Conservation (phyloP, 345 rosid species). For the Reutealis trisperma region DNA sequence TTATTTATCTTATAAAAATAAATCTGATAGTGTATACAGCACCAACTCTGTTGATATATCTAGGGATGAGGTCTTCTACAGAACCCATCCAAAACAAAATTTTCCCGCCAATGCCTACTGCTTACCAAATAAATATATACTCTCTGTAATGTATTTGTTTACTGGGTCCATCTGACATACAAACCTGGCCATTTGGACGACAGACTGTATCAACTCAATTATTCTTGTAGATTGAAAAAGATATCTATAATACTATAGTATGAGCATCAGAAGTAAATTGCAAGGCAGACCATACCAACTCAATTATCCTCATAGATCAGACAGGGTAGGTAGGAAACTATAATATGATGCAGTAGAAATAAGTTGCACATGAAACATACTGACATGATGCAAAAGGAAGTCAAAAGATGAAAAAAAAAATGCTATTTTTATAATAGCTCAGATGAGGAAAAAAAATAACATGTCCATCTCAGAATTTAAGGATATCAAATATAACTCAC, state of each 20-base stretch:
- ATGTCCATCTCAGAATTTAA: not conserved
- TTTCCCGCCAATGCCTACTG: not conserved
- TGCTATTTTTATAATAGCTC: not conserved
- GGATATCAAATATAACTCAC: constrained; percentile 52
- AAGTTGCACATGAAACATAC: not conserved
- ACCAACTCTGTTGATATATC: not conserved
- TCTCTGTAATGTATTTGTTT: not conserved
- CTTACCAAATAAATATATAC: not conserved
- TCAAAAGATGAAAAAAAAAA: not conserved
- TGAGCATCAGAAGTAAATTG: not conserved
- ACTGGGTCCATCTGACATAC: not conserved
- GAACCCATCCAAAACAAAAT: too few relatives aligned
- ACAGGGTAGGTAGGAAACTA: not conserved
- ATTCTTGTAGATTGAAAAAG: not conserved
- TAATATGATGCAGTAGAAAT: not conserved
- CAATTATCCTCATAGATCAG: not conserved
- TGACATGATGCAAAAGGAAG: not conserved
- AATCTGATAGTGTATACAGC: not conserved
- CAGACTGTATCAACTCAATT: not conserved
- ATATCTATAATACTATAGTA: not conserved
- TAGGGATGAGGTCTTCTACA: not conserved
- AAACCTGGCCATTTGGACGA: not conserved
- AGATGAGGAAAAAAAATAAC: not conserved
- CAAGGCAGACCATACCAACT: not conserved
- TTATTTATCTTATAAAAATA: not conserved